phyloP scores from a whole-genome alignment of 2,329 filamentous ascomycete species.

The Fusarium musae region DNA sequence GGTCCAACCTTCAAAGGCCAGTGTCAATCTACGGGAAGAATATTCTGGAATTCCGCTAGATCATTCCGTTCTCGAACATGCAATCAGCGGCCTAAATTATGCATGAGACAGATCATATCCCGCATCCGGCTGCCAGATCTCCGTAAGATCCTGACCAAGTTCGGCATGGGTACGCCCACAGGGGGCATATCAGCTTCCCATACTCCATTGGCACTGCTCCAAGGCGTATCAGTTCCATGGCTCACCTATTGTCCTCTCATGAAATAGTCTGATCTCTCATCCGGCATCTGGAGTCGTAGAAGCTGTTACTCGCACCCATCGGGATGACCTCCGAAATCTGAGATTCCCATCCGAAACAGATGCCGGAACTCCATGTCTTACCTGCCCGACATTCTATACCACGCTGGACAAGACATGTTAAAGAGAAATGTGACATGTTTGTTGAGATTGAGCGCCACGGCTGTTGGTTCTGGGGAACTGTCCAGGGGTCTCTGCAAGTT shows the following conservation, averaged over 20 bases:
- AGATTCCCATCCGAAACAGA: slow-evolving; percentile 36
- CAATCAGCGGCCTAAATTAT: neutral
- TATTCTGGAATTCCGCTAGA: neutral
- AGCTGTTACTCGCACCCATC: slow-evolving; percentile 11
- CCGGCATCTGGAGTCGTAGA: neutral
- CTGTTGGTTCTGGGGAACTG: neutral
- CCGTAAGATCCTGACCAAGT: neutral
- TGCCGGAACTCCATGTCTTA: slow-evolving; percentile 20
- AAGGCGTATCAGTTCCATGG: accelerated
- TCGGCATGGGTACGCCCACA: neutral
- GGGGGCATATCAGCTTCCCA: neutral
- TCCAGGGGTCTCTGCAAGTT: neutral
- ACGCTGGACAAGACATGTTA: neutral
- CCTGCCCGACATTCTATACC: neutral
- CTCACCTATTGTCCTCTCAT: accelerated
- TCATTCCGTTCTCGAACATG: neutral
- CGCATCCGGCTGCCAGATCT: neutral
- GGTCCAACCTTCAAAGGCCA: neutral
- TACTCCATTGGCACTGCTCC: accelerated
- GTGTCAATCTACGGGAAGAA: neutral
- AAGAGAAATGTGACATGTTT: neutral
- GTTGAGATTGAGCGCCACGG: neutral
- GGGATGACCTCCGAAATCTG: slow-evolving; percentile 20
- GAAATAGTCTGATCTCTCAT: too few relatives aligned
- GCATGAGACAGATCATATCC: neutral